These are phyloP conservation scores for Solanum chacoense DNA, from an alignment of 305 asterid species.

Conservation along the genomic window DNA sequence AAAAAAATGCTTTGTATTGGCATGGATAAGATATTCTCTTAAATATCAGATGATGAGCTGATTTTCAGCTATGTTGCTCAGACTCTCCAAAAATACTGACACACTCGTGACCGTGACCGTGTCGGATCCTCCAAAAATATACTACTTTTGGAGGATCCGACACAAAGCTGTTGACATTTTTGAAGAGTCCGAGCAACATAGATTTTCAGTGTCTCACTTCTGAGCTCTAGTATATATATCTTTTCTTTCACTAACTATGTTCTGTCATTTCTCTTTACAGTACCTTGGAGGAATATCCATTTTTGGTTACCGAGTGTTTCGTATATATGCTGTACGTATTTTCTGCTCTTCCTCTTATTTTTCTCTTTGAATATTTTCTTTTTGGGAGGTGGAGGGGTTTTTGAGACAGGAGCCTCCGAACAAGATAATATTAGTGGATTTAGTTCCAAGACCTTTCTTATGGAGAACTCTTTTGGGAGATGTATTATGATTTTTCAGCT, in stretches of 20 bases:
- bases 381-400: not conserved
- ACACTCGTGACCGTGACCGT: not conserved
- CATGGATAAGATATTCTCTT: not conserved
- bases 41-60: not conserved
- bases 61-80: not conserved
- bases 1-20: not conserved
- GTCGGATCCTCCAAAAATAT: not conserved
- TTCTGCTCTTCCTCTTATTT: not conserved
- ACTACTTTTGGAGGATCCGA: not conserved
- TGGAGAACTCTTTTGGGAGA: not conserved
- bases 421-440: not conserved
- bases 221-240: not conserved
- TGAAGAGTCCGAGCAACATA: not conserved
- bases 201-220: not conserved
- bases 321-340: constrained; percentile 64
- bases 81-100: not conserved
- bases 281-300: constrained; percentile 73
- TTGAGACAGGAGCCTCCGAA: not conserved
- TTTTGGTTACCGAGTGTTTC: constrained; percentile 71
- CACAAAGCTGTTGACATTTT: not conserved
- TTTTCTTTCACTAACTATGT: not conserved
- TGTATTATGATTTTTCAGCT: not conserved
- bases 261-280: constrained; percentile 31
- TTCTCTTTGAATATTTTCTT: not conserved
- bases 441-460: not conserved